phyloP scores from a whole-genome alignment of 495 filamentous ascomycete genomes.

The Neurospora sp. region DNA sequence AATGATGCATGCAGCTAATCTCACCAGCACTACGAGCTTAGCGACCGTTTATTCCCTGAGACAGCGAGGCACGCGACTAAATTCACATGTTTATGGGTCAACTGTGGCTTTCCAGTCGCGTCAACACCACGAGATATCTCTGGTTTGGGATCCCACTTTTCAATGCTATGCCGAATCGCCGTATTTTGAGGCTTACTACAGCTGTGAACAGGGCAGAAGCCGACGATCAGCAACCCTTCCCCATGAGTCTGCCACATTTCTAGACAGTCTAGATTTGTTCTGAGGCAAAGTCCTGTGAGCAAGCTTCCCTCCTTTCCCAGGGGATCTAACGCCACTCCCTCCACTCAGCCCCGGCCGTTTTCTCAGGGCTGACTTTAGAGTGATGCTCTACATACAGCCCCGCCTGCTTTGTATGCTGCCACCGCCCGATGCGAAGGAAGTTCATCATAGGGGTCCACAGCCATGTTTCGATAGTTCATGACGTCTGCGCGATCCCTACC shows the following conservation, averaged over 20 bases:
- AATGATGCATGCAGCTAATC: not conserved
- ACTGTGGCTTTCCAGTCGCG: not conserved
- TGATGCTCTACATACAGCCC: not conserved
- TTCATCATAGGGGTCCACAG: not conserved
- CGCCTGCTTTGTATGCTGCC: not conserved
- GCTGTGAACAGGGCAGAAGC: not conserved
- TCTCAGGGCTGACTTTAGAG: not conserved
- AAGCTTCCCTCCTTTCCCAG: not conserved
- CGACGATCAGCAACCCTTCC: not conserved
- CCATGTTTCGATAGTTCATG: not conserved
- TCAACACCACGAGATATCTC: not conserved
- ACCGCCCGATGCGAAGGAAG: not conserved
- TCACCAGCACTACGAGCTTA: not conserved
- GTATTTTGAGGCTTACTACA: not conserved
- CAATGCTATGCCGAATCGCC: not conserved
- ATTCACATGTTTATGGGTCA: not conserved
- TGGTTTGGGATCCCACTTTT: not conserved
- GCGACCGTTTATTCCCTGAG: constrained; percentile 4
- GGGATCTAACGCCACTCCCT: not conserved
- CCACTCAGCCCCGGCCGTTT: not conserved
- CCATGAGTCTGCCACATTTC: not conserved
- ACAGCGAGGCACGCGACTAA: constrained; percentile 1
- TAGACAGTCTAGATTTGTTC: not conserved
- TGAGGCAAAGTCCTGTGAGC: not conserved
- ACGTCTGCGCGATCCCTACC: not conserved